A percentile compares a stretch with the other conserved stretches of the same genome.
These are phyloP conservation scores for Actinomucor elegans DNA, from an alignment of 371 early-diverging fungal species.

Conservation along the genomic window DNA sequence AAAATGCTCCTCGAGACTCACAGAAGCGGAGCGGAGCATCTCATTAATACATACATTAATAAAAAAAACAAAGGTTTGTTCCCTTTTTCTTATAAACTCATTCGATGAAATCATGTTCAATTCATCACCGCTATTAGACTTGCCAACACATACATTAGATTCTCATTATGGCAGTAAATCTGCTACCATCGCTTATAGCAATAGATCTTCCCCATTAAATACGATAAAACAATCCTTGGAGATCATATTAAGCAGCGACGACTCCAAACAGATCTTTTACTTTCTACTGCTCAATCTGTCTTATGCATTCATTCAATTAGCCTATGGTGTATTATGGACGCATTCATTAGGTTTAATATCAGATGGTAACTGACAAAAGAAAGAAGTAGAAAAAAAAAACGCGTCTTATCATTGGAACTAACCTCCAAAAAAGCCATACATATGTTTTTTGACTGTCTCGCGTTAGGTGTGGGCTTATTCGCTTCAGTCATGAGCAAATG, in stretches of 20 bases:
- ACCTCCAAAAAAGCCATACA: constrained; percentile 81
- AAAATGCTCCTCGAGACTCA: too few species aligned
- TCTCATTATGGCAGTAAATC: constrained; percentile 39
- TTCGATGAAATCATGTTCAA: constrained; percentile 30
- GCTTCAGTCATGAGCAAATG: constrained; percentile 92
- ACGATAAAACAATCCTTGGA: constrained; percentile 48
- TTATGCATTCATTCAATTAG: constrained; percentile 90
- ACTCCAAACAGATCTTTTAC: constrained; percentile 89
- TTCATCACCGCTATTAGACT: constrained; percentile 32
- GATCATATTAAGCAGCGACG: constrained; percentile 63
- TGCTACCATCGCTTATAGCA: constrained; percentile 34
- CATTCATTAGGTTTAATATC: constrained; percentile 92
- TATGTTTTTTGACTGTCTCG: constrained; percentile 97
- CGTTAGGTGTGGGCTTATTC: constrained; percentile 82
- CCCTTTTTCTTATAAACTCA: not conserved
- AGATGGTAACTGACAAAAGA: constrained; percentile 61
- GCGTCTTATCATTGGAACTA: constrained; percentile 7
- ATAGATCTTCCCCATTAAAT: constrained; percentile 24
- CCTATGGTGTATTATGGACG: constrained; percentile 88
- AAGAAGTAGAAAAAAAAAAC: not conserved
- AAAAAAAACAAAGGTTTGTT: too few species aligned
- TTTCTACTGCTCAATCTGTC: constrained; percentile 90
- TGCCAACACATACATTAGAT: constrained; percentile 38
- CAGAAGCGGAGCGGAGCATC: too few species aligned
- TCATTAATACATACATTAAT: too few species aligned